Conservation (phyloP, 2,329 filamentous ascomycete genomes). For the Rhinocladiella similis region DNA sequence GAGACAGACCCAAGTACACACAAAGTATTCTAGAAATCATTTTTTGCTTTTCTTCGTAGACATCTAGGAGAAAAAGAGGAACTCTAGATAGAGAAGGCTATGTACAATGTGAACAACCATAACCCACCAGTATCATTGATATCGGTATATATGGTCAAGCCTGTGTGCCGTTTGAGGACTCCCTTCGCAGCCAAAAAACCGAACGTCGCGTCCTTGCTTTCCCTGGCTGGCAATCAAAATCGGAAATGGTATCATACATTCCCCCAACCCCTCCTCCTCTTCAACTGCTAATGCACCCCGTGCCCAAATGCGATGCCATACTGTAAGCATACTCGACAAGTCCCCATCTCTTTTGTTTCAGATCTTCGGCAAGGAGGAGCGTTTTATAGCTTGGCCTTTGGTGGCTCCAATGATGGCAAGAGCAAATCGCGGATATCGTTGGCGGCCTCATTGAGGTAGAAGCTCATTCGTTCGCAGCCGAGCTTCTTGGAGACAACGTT, state of each 20-base stretch:
- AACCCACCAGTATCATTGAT: not conserved
- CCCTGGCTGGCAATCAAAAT: not conserved
- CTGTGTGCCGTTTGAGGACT: too few relatives aligned
- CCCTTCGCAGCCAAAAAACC: too few relatives aligned
- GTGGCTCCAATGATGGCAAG: conserved; percentile 71
- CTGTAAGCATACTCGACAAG: too few relatives aligned
- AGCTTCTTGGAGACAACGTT: conserved; percentile 94
- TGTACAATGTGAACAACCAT: not conserved
- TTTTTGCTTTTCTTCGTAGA: too few relatives aligned
- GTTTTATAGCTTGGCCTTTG: conserved; percentile 82
- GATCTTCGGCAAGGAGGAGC: not conserved
- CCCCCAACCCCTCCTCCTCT: too few relatives aligned
- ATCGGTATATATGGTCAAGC: not conserved
- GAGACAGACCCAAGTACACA: too few relatives aligned
- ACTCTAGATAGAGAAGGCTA: not conserved
- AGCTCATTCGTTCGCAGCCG: conserved; percentile 89
- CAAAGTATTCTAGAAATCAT: too few relatives aligned
- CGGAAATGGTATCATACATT: not conserved
- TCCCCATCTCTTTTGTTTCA: not conserved
- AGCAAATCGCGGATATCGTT: conserved; percentile 85
- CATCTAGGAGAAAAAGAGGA: not conserved
- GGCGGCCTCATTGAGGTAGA: conserved; percentile 92
- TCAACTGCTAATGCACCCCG: too few relatives aligned
- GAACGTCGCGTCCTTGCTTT: too few relatives aligned
- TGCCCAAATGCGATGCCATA: too few relatives aligned